A percentile compares a stretch with the other conserved stretches of the same genome.
Evolutionary conservation across 2,329 filamentous ascomycete genomes (phyloP).

Genomic region (Aspergillus sergii): DNA sequence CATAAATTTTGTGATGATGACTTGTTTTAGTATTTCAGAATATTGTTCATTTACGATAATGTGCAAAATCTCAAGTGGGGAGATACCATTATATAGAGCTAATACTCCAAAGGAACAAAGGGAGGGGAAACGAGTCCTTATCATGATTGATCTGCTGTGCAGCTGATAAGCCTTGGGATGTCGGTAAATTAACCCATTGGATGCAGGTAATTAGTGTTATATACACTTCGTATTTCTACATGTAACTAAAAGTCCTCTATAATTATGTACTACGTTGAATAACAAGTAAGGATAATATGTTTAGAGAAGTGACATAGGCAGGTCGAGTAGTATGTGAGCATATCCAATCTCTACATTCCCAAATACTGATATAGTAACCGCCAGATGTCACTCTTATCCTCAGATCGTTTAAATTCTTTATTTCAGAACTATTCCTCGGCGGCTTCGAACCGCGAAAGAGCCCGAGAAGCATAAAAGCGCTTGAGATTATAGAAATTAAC

Average conservation of each 20-base stretch:
- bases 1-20: neutral
- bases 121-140: neutral
- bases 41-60: neutral
- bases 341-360: neutral
- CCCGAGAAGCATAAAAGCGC: too few relatives aligned
- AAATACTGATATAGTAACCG: too few relatives aligned
- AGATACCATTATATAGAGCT: neutral
- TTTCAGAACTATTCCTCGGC: too few relatives aligned
- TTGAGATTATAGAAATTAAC: too few relatives aligned
- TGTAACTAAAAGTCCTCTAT: neutral
- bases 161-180: neutral
- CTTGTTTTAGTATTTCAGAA: too few relatives aligned
- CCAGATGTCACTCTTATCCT: too few relatives aligned
- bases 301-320: too few relatives aligned
- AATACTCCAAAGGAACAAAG: neutral
- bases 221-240: neutral
- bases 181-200: neutral
- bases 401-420: too few relatives aligned
- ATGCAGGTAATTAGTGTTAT: neutral
- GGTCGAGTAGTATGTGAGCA: too few relatives aligned
- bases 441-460: too few relatives aligned
- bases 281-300: neutral
- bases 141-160: neutral
- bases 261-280: too few relatives aligned
- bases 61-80: neutral